Base-by-base conservation (phyloP, 2,329 filamentous ascomycete genomes). In the Madurella mycetomatis region DNA sequence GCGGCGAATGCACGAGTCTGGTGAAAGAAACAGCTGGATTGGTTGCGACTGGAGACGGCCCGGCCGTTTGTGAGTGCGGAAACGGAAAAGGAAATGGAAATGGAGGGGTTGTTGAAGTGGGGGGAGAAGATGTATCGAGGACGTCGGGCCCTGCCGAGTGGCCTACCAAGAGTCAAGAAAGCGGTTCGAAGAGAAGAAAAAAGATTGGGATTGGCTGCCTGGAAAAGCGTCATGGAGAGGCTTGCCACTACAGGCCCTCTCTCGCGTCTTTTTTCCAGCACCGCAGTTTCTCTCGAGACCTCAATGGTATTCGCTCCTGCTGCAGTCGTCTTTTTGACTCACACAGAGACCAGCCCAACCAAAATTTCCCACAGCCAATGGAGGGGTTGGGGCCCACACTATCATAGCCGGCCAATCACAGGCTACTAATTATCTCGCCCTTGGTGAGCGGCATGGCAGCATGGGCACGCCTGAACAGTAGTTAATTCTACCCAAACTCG, bases 291-390 rank as follows among this genome's bases (percentile, higher is more conserved):
- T 16, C 39, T 34, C 5, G 5, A 18, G 19, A 39, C 41, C 41
- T 42, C 17, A 12, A 8, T 17, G 30, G 30, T n/a, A 47, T 46
- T 16, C 4, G 41, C 31, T 47, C 16, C 32, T 25, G 25, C 18
- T 40, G 40, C n/a, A 47, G 25, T 37, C 41, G 47, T 15, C 31
- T 51, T 57, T 47, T 53, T 61, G 59, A 61, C 54, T 61, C 59
- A 61, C 54, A 59, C 59, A 59, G 47, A 58, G 47, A 32, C 50
- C 48, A 34, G 32, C 56, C 58, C 55, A 51, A 58, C 55, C 43
- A 57, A 57, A 60, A 57, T 47, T 51, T 56, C 40, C 32, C 18
- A 41, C 3, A 25, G n/a, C n/a, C 11, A 43, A 31, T 19, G 13
- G 11, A 13, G 11, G 40, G 13, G 50, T 7, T 7, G 9, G 17